These are phyloP conservation scores for Hymenoscyphus scutula DNA, from an alignment of 2,329 filamentous ascomycete species.

Conservation along the genomic window DNA sequence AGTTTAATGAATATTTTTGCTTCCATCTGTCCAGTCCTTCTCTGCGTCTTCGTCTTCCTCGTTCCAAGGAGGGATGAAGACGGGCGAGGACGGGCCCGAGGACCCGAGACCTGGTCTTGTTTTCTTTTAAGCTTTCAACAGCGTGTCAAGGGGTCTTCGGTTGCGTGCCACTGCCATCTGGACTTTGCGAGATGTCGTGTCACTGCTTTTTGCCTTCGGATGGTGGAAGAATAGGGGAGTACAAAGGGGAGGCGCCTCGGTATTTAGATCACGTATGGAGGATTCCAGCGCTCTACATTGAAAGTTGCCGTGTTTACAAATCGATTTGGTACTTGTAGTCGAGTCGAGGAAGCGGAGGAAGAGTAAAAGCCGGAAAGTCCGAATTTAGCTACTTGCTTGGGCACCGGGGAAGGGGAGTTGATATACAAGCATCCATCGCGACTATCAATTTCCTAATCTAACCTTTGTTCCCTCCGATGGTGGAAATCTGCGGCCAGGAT, in stretches of 20 bases:
- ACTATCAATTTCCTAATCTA: conserved; percentile 1
- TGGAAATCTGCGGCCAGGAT: conserved; percentile 2
- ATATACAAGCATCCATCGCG: neutral
- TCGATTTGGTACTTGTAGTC: neutral
- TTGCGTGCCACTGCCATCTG: neutral
- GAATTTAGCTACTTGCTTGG: neutral
- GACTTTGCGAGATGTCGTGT: neutral
- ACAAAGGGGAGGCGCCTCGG: neutral
- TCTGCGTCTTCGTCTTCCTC: too few relatives aligned
- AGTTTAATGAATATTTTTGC: neutral
- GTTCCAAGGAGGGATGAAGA: too few relatives aligned
- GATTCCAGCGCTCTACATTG: neutral
- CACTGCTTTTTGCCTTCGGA: neutral
- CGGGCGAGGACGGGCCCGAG: neutral
- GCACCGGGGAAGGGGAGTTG: neutral
- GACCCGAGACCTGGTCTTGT: neutral
- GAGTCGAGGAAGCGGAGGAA: neutral
- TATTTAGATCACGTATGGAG: neutral
- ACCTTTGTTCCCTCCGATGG: neutral
- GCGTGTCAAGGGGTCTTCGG: neutral
- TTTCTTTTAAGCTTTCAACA: conserved; percentile 2
- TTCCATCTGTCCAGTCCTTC: neutral
- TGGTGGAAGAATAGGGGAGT: neutral
- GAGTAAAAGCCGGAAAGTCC: neutral
- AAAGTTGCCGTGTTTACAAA: neutral